phyloP scores from a whole-genome alignment of 345 rosid species.

The Citrus maxima region DNA sequence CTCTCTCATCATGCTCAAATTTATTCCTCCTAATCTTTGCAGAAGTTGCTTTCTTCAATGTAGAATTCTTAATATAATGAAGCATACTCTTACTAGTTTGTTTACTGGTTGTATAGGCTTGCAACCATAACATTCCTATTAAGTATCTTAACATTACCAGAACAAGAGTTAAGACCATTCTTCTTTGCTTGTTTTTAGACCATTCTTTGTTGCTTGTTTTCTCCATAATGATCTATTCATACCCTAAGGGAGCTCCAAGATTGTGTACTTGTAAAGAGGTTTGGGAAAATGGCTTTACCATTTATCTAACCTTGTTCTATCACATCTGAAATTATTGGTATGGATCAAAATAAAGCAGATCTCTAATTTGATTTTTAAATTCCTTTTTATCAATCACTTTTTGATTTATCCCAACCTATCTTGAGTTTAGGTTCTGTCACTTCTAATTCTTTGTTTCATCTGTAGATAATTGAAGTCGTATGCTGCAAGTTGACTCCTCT shows the following conservation, averaged over 20 bases:
- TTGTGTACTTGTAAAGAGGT: background rate
- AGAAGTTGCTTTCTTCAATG: background rate
- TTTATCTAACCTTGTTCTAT: background rate
- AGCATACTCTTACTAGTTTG: background rate
- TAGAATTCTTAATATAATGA: background rate
- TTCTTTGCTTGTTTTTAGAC: background rate
- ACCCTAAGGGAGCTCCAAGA: background rate
- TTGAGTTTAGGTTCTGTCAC: background rate
- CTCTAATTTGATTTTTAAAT: background rate
- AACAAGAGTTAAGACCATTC: too few relatives aligned
- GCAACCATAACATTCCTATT: background rate
- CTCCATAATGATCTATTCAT: background rate
- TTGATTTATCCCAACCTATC: background rate
- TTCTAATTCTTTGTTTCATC: conserved; percentile 25
- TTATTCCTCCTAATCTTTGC: background rate
- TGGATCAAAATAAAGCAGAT: background rate
- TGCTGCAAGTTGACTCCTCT: conserved; percentile 97
- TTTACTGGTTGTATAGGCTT: background rate
- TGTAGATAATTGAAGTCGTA: conserved; percentile 96
- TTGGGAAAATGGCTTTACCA: background rate
- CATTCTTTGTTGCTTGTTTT: background rate
- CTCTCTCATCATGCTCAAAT: background rate
- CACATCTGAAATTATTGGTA: background rate
- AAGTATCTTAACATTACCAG: background rate
- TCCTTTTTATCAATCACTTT: background rate